Evolutionary conservation across 306 rosid genomes (phyloP), one percentile per base, ranked within the genome.

Genomic region (Carpinus viminea): DNA sequence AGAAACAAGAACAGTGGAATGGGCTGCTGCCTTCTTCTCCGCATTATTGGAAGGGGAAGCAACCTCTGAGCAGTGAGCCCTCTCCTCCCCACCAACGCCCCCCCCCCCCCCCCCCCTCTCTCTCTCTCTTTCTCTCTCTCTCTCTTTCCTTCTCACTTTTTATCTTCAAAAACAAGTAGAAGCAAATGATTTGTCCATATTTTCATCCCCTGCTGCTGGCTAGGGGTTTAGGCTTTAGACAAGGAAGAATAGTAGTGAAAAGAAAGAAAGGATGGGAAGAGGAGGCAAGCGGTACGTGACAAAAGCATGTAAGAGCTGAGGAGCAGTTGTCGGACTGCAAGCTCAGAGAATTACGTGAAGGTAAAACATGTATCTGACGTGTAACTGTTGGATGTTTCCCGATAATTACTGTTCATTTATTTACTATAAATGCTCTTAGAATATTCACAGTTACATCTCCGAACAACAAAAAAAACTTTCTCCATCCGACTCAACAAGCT

Each of bases 281-380:
- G 41, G 47, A 2, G 72, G 78, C 79, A 21, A 77, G 84, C 74
- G 43, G 82, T 79, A 84, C 81, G 83, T 79, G 92, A 89, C 88
- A 90, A 86, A 82, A 70, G 78, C 72, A 70, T 34, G 41, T 43
- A 80, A 38, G 51, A 65, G 57, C 59, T 20, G 69, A 46, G 71
- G 76, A 59, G 82, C 78, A 76, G 86, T 13, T 79, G 86, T 89
- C 85, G 85, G 77, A 66, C 55, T 52, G 77, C 66, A 82, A 38
- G 78, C 78, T 85, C 93, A 92, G 93, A 92, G 93, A 84, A 79
- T 87, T 93, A 91, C 96, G 96, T 89, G 96, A 83, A 82, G 65
- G 24, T 45, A 41, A 83, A 34, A 34, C 17, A 38, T 2, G 4
- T 2, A 48, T 48, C 52, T 48, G 52, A 48, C 52, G 55, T 52